Conservation (phyloP, 495 filamentous ascomycete species). For the Neurospora intermedia region DNA sequence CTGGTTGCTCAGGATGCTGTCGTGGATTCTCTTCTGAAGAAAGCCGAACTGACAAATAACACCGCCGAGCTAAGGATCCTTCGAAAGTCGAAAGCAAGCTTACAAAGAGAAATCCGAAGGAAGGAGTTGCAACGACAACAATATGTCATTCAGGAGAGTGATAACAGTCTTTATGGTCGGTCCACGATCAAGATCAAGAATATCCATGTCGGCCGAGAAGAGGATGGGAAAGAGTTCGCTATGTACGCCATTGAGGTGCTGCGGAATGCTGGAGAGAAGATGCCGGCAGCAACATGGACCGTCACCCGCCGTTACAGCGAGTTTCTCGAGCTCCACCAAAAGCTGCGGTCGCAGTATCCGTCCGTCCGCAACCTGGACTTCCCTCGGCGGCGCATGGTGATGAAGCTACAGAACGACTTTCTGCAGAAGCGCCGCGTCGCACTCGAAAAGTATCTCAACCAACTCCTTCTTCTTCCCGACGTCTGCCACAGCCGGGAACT, state of each 20-base stretch:
- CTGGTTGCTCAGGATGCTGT: constrained; percentile 81
- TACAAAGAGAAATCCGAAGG: constrained; percentile 81
- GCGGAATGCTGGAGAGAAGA: constrained; percentile 77
- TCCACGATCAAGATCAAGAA: constrained; percentile 81
- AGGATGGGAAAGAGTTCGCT: constrained; percentile 88
- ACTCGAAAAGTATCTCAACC: constrained; percentile 76
- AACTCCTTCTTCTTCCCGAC: constrained; percentile 76
- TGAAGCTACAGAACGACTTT: constrained; percentile 95
- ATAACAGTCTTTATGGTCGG: constrained; percentile 92
- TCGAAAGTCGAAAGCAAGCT: constrained; percentile 84
- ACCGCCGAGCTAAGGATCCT: constrained; percentile 85
- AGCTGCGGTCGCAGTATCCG: constrained; percentile 70
- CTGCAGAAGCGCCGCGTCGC: constrained; percentile 75
- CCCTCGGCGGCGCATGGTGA: constrained; percentile 78
- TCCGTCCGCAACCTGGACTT: constrained; percentile 86
- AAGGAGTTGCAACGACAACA: constrained; percentile 96
- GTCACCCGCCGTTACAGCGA: constrained; percentile 84
- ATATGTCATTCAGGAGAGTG: constrained; percentile 94
- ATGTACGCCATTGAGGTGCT: constrained; percentile 89
- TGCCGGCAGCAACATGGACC: constrained; percentile 75
- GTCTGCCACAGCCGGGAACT: constrained; percentile 90
- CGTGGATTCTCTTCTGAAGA: constrained; percentile 79
- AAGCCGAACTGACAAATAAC: constrained; percentile 96
- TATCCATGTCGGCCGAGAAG: constrained; percentile 82
- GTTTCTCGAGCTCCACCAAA: constrained; percentile 91